phyloP scores from a whole-genome alignment of 192 early-diverging fungal species.

The Linnemannia exigua region DNA sequence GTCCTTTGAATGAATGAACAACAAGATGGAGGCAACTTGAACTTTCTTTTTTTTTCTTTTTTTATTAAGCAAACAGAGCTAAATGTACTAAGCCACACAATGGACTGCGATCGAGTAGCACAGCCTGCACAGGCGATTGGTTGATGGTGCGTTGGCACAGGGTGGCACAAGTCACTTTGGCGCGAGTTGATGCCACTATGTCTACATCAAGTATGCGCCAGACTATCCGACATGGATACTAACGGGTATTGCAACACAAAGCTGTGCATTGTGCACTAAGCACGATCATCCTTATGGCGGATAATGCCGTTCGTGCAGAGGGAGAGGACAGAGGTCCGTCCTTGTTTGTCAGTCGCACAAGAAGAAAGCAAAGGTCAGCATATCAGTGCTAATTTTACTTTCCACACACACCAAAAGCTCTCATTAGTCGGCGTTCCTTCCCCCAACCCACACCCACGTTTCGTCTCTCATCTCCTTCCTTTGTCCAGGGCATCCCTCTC shows the following conservation, averaged over 20 bases:
- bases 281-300: too few relatives aligned
- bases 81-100: background rate
- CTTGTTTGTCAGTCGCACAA: background rate
- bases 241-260: too few relatives aligned
- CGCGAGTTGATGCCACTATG: too few relatives aligned
- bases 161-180: too few relatives aligned
- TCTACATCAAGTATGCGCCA: too few relatives aligned
- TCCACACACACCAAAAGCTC: background rate
- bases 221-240: too few relatives aligned
- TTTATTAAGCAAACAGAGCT: background rate
- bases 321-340: too few relatives aligned
- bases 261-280: too few relatives aligned
- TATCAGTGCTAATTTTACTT: background rate
- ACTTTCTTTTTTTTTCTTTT: background rate
- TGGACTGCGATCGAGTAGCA: slow-evolving; percentile 1
- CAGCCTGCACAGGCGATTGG: background rate
- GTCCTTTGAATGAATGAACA: background rate
- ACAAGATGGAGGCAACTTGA: background rate
- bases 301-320: too few relatives aligned
- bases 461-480: background rate
- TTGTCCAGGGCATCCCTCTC: background rate
- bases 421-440: background rate
- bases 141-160: too few relatives aligned
- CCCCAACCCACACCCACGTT: background rate
- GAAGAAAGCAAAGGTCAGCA: background rate